Evolutionary conservation across 2,329 filamentous ascomycete species (phyloP).

Genomic region (Colletotrichum tabaci): DNA sequence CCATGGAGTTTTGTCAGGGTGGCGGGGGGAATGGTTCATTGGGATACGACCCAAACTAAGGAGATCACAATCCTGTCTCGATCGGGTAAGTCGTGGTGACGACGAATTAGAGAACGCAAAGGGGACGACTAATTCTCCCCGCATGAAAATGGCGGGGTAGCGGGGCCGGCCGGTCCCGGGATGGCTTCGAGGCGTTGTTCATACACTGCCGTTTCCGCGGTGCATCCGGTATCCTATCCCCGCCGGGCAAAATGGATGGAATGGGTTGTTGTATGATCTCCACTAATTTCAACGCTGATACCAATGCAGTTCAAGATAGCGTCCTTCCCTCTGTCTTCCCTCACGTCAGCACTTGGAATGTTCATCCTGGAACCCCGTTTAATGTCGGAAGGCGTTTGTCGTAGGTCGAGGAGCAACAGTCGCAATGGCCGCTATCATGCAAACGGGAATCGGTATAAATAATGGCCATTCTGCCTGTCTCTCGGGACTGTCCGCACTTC

Average conservation of each 20-base stretch:
- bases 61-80: conserved; percentile 12
- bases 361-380: too few relatives aligned
- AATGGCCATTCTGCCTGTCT: background rate
- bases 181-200: background rate
- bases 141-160: conserved; percentile 28
- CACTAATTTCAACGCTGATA: background rate
- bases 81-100: conserved; percentile 31
- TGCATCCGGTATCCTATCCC: background rate
- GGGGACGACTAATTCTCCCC: conserved; percentile 11
- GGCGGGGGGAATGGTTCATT: background rate
- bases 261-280: too few relatives aligned
- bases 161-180: conserved; percentile 17
- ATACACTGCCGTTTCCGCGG: background rate
- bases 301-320: background rate
- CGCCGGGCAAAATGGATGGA: background rate
- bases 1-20: background rate
- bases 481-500: background rate
- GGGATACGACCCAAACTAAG: conserved; percentile 5
- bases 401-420: background rate
- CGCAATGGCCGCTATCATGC: background rate
- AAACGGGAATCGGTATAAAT: background rate
- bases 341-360: conserved; percentile 31
- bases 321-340: background rate
- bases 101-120: conserved; percentile 30
- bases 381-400: too few relatives aligned